A percentile compares a stretch with the other conserved stretches of the same genome.
phyloP scores from a whole-genome alignment of 2,329 filamentous ascomycete genomes.

The Calonectria pseudoreteaudii region DNA sequence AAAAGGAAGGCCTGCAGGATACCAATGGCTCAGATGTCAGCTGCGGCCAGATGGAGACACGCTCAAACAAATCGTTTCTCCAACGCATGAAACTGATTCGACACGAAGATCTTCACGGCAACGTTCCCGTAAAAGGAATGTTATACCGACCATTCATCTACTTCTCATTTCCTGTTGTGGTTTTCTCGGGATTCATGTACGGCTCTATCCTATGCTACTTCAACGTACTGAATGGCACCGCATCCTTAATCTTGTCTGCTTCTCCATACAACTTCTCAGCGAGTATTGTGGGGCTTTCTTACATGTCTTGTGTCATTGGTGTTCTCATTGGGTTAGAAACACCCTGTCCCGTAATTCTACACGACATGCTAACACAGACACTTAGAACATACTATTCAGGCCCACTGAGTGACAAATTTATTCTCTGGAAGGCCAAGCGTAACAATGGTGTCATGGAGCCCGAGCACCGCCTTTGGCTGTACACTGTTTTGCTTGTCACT shows the following conservation, averaged over 20 bases:
- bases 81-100: conserved; percentile 7
- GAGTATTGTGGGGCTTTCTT: conserved; percentile 8
- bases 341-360: not conserved
- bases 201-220: conserved; percentile 18
- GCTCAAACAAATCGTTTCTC: not conserved
- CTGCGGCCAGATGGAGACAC: not conserved
- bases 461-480: conserved; percentile 54
- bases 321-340: not conserved
- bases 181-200: conserved; percentile 23
- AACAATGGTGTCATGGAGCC: conserved; percentile 55
- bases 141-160: conserved; percentile 15
- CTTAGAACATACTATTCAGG: conserved; percentile 38
- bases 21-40: not conserved
- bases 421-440: conserved; percentile 49
- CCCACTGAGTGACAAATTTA: conserved; percentile 49
- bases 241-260: conserved; percentile 17
- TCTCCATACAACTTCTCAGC: conserved; percentile 20
- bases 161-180: conserved; percentile 14
- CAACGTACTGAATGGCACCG: conserved; percentile 22
- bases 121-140: not conserved
- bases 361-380: not conserved
- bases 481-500: conserved; percentile 40
- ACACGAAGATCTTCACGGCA: not conserved
- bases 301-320: conserved; percentile 10
- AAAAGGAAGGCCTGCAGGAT: not conserved